phyloP scores from a whole-genome alignment of 2,329 filamentous ascomycete species.

The Atkinsonella hypoxylon region DNA sequence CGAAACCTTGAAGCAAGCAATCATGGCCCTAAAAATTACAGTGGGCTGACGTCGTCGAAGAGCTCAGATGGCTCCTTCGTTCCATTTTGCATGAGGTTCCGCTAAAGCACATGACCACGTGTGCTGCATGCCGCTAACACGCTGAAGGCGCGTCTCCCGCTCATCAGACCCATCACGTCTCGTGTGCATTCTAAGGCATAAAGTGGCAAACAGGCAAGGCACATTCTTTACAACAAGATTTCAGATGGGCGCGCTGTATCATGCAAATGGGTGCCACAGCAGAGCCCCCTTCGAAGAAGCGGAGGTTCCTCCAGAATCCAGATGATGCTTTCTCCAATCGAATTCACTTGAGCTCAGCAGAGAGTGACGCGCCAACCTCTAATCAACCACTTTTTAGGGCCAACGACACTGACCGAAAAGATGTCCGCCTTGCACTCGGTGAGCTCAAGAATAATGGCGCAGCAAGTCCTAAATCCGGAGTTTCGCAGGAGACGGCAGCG shows the following conservation, averaged over 20 bases:
- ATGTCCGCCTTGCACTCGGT: slow-evolving; percentile 7
- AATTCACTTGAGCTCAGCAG: slow-evolving; percentile 10
- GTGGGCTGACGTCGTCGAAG: slow-evolving; percentile 13
- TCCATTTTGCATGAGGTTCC: neutral
- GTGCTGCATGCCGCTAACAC: slow-evolving; percentile 22
- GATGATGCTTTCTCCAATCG: slow-evolving; percentile 19
- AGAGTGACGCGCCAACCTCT: slow-evolving; percentile 13
- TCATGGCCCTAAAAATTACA: neutral
- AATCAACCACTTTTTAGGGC: slow-evolving; percentile 16
- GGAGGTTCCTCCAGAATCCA: slow-evolving; percentile 25
- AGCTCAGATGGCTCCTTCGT: neutral
- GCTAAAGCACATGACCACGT: slow-evolving; percentile 24
- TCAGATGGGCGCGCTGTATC: slow-evolving; percentile 4
- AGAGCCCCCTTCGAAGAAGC: slow-evolving; percentile 34
- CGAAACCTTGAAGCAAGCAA: neutral
- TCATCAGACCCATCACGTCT: slow-evolving; percentile 1
- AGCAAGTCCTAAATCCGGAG: slow-evolving; percentile 5
- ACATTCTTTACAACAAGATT: neutral
- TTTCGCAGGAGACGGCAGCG: slow-evolving; percentile 6
- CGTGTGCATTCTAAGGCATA: neutral
- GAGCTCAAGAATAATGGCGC: slow-evolving; percentile 8
- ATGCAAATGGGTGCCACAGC: slow-evolving; percentile 29
- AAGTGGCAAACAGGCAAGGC: neutral
- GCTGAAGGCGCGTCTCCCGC: slow-evolving; percentile 26
- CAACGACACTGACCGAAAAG: slow-evolving; percentile 9